A percentile compares a stretch with the other conserved stretches of the same genome.
phyloP scores from a whole-genome alignment of 2,329 filamentous ascomycete genomes.

The Paraphoma chrysanthemicola region DNA sequence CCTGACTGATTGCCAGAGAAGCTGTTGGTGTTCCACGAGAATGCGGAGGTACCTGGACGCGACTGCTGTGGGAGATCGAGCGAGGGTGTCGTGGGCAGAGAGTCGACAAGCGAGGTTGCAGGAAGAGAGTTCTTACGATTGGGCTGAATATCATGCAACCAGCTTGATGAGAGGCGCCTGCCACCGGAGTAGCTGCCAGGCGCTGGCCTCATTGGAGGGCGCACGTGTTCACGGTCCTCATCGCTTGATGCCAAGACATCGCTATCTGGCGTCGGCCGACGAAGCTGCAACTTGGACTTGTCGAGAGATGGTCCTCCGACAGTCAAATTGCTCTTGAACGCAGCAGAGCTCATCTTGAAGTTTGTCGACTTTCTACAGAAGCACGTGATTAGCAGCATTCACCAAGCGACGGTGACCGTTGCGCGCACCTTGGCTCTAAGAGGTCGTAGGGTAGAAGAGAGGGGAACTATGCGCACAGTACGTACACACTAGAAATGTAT shows the following conservation, averaged over 20 bases:
- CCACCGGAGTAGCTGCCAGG: constrained; percentile 30
- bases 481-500: constrained; percentile 18
- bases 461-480: constrained; percentile 8
- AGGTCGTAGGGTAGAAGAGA: not conserved
- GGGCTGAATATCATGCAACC: constrained; percentile 81
- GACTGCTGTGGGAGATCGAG: constrained; percentile 62
- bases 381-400: not conserved
- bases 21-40: constrained; percentile 52
- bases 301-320: constrained; percentile 55
- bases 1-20: constrained; percentile 32
- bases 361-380: not conserved
- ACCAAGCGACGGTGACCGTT: not conserved
- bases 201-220: constrained; percentile 27
- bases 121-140: constrained; percentile 78
- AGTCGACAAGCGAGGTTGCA: constrained; percentile 71
- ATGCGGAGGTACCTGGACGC: constrained; percentile 50
- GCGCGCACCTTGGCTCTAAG: constrained; percentile 22
- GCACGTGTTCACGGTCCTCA: constrained; percentile 75
- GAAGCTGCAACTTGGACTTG: constrained; percentile 71
- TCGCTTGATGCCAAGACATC: constrained; percentile 94
- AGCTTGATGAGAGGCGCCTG: constrained; percentile 55
- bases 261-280: constrained; percentile 90
- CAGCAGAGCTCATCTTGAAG: constrained; percentile 32
- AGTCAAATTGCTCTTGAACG: constrained; percentile 38
- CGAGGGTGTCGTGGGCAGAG: constrained; percentile 81